A percentile compares a stretch with the other conserved stretches of the same genome.
Evolutionary conservation across 2,329 filamentous ascomycete genomes (phyloP).

Genomic region (Trematosphaeria pertusa): DNA sequence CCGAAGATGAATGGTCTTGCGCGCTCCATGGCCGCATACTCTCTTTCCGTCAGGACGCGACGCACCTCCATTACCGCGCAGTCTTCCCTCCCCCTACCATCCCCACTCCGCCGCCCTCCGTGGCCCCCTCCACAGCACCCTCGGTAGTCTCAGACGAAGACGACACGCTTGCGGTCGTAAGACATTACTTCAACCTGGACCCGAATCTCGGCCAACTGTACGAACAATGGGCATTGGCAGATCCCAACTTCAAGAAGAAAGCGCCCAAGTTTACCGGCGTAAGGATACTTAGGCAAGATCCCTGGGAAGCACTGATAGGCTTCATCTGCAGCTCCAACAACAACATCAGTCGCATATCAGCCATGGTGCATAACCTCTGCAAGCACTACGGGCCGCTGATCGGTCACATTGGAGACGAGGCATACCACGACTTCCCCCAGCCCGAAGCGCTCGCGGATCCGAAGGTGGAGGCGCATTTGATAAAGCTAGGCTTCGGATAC

Average conservation of each 20-base stretch:
- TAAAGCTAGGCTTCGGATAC: conserved; percentile 90
- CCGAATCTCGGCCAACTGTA: conserved; percentile 81
- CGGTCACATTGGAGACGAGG: conserved; percentile 70
- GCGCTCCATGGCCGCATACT: conserved; percentile 85
- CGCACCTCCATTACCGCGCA: conserved; percentile 79
- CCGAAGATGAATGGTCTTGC: conserved; percentile 85
- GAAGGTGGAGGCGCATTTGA: conserved; percentile 80
- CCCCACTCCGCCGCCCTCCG: conserved; percentile 49
- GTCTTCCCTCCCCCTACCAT: conserved; percentile 59
- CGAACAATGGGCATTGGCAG: conserved; percentile 82
- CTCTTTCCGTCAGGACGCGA: conserved; percentile 81
- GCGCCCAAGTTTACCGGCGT: conserved; percentile 89
- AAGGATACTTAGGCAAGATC: conserved; percentile 90
- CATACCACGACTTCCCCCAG: conserved; percentile 87
- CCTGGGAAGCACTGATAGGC: conserved; percentile 90
- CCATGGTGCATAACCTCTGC: conserved; percentile 96
- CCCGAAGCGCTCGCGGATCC: conserved; percentile 75
- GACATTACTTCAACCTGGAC: conserved; percentile 85
- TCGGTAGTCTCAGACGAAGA: conserved; percentile 56
- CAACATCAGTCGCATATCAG: conserved; percentile 92
- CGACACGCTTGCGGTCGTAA: conserved; percentile 77
- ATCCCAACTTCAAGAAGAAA: conserved; percentile 87
- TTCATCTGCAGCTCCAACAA: conserved; percentile 99
- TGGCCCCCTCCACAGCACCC: conserved; percentile 40
- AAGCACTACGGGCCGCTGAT: conserved; percentile 81